phyloP scores from a whole-genome alignment of 2,329 filamentous ascomycete species.

The Cercospora nicotianae region DNA sequence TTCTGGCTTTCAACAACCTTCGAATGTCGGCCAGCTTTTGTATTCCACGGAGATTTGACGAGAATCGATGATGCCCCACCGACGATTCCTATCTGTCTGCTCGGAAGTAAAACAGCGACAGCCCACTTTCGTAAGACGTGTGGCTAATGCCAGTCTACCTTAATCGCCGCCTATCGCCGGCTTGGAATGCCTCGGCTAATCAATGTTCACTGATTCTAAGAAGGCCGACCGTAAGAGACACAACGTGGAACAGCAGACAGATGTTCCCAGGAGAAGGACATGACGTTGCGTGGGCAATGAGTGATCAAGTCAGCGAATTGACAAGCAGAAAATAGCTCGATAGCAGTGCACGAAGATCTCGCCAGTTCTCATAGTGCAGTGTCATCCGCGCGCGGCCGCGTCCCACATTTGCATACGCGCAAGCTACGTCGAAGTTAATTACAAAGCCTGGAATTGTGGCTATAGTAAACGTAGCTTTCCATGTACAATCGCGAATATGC shows the following conservation, averaged over 20 bases:
- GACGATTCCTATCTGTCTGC: not conserved
- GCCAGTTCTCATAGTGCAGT: not conserved
- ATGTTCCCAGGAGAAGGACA: not conserved
- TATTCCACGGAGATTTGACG: not conserved
- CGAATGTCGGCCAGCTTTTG: not conserved
- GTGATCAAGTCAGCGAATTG: not conserved
- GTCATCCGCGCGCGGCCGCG: not conserved
- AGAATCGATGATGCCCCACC: not conserved
- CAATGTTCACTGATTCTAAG: not conserved
- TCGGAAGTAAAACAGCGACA: not conserved
- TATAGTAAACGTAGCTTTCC: not conserved
- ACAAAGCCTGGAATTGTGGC: not conserved
- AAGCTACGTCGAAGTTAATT: not conserved
- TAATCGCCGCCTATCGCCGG: slow-evolving; percentile 4
- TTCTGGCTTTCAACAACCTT: no score
- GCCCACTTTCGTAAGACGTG: not conserved
- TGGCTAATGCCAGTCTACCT: not conserved
- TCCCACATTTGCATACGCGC: not conserved
- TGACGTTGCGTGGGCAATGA: not conserved
- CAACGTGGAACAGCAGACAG: not conserved
- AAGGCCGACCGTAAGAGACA: no score
- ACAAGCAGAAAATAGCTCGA: not conserved
- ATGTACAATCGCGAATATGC: not conserved
- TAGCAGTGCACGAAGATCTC: not conserved
- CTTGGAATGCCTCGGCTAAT: slow-evolving; percentile 3